A percentile compares a stretch with the other conserved stretches of the same genome.
Evolutionary conservation across 108 stramenopile species (phyloP).

Genomic region (Phaeodactylum tricornutum): DNA sequence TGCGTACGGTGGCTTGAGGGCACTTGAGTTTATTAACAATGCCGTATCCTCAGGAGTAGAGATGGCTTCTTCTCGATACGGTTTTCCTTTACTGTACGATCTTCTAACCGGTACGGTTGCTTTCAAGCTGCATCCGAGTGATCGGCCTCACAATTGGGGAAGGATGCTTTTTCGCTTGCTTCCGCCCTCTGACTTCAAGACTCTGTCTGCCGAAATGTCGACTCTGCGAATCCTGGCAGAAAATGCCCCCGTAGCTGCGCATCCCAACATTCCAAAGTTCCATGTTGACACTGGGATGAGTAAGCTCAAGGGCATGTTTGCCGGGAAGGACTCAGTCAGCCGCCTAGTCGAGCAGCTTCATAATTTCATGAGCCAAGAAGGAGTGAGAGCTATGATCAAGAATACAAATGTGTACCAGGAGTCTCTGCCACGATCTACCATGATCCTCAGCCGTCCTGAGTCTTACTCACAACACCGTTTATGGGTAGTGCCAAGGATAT

Average conservation of each 20-base stretch:
- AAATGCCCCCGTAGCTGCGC: constrained; percentile 73
- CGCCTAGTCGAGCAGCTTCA: constrained; percentile 67
- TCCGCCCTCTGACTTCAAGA: constrained; percentile 80
- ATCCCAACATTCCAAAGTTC: constrained; percentile 93
- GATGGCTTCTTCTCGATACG: constrained; percentile 80
- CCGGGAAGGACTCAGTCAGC: constrained; percentile 88
- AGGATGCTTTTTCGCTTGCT: constrained; percentile 81
- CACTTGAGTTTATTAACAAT: constrained; percentile 78
- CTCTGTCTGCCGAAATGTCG: constrained; percentile 86
- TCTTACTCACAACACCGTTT: constrained; percentile 73
- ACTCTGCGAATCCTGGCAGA: constrained; percentile 85
- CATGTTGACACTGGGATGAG: constrained; percentile 88
- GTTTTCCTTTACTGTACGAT: constrained; percentile 96
- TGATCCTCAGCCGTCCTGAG: constrained; percentile 61
- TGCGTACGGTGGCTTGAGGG: constrained; percentile 78
- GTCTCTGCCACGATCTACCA: constrained; percentile 31
- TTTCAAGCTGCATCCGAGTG: constrained; percentile 89
- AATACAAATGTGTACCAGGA: constrained; percentile 26
- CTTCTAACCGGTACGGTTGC: constrained; percentile 84
- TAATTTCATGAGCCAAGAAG: constrained; percentile 57
- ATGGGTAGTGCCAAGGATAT: constrained; percentile 78
- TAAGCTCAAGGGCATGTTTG: constrained; percentile 91
- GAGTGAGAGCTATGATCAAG: constrained; percentile 47
- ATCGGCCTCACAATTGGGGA: constrained; percentile 91
- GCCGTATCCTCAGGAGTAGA: constrained; percentile 80